A percentile compares a stretch with the other conserved stretches of the same genome.
Evolutionary conservation across 345 rosid genomes (phyloP).

Genomic region (Salix viminalis): DNA sequence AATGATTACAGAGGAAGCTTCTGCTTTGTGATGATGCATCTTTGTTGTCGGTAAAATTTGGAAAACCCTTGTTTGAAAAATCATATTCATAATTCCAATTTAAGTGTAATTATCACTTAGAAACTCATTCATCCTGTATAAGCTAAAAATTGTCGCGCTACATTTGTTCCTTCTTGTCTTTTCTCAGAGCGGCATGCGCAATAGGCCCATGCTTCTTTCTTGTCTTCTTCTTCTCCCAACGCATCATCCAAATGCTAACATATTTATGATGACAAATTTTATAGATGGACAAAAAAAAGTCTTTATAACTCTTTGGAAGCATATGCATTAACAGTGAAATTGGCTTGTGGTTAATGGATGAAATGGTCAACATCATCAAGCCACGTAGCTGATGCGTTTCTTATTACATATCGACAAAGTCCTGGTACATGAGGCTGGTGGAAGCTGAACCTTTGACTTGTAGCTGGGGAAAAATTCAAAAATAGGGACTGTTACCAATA

Average conservation of each 20-base stretch:
- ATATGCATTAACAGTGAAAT: neutral
- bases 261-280: too few relatives aligned
- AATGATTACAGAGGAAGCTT: constrained; percentile 13
- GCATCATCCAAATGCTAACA: neutral
- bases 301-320: too few relatives aligned
- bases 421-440: neutral
- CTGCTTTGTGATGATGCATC: neutral
- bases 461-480: neutral
- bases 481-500: neutral
- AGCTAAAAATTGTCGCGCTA: neutral
- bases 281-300: neutral
- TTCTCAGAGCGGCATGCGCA: neutral
- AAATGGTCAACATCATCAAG: neutral
- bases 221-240: neutral
- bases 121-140: too few relatives aligned
- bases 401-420: neutral
- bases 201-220: neutral
- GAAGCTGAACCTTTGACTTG: neutral
- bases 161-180: neutral
- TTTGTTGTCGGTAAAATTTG: neutral
- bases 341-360: neutral
- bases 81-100: neutral
- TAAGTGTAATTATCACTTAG: too few relatives aligned
- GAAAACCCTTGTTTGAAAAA: neutral
- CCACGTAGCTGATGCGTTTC: neutral